Evolutionary conservation across 768 basidiomycete genomes (phyloP).

Genomic region (Serendipita sp.): DNA sequence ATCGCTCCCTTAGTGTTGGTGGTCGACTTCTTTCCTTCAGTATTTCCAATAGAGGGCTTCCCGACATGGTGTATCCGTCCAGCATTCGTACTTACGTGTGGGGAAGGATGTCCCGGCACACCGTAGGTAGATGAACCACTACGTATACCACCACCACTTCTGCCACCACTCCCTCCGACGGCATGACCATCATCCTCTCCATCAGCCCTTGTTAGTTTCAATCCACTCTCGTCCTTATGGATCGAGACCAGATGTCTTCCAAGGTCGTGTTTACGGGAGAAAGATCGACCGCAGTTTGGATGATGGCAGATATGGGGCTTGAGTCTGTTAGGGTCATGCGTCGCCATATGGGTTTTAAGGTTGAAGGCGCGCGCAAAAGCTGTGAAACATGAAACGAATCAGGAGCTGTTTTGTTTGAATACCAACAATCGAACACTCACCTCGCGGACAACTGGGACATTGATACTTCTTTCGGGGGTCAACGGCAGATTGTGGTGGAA

Average conservation of each 20-base stretch:
- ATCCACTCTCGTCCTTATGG: constrained; percentile 43
- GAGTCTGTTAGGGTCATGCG: constrained; percentile 79
- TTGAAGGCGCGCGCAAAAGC: constrained; percentile 91
- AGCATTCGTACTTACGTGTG: not conserved
- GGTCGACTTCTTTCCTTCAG: no score
- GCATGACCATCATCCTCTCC: not conserved
- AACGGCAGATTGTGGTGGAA: not conserved
- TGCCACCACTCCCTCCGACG: not conserved
- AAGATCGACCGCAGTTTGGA: constrained; percentile 70
- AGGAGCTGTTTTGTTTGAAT: not conserved
- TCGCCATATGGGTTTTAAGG: constrained; percentile 87
- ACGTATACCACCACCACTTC: not conserved
- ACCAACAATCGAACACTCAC: constrained; percentile 23
- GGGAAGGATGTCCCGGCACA: not conserved
- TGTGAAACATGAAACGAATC: constrained; percentile 16
- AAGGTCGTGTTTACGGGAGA: constrained; percentile 87
- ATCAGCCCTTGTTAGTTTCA: not conserved
- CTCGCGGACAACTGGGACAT: constrained; percentile 57
- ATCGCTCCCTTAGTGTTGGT: constrained; percentile 1
- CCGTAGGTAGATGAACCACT: not conserved
- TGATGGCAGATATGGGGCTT: constrained; percentile 86
- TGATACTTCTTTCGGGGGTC: constrained; percentile 68
- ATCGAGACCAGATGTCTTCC: constrained; percentile 80
- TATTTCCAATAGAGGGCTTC: not conserved
- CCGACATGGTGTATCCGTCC: constrained; percentile 1